A percentile compares a stretch with the other conserved stretches of the same genome.
Conservation (phyloP, 352 stramenopile species). For the Phytophthora sp. region DNA sequence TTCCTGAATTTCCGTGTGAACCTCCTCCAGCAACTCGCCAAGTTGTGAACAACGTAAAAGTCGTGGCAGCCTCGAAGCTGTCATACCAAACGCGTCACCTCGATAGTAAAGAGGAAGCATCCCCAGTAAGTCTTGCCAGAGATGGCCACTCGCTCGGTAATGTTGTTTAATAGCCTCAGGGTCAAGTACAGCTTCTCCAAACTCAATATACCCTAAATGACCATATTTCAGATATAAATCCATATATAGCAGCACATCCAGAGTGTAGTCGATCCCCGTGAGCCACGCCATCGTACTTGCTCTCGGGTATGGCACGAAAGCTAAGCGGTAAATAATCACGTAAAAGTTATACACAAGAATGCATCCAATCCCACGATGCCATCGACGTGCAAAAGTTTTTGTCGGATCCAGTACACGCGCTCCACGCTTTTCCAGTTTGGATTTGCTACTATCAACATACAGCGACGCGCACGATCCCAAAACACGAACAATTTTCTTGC, state of each 20-base stretch:
- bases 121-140: constrained; percentile 48
- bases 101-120: constrained; percentile 52
- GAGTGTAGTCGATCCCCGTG: constrained; percentile 47
- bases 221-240: constrained; percentile 53
- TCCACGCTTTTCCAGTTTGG: constrained; percentile 35
- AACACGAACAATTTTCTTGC: constrained; percentile 50
- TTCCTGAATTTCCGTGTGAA: constrained; percentile 59
- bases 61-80: constrained; percentile 43
- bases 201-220: constrained; percentile 47
- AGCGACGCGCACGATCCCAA: constrained; percentile 53
- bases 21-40: constrained; percentile 41
- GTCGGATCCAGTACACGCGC: constrained; percentile 52
- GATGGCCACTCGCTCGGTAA: constrained; percentile 34
- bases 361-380: constrained; percentile 55
- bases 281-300: constrained; percentile 33
- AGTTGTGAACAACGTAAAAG: constrained; percentile 57
- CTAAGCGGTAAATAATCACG: constrained; percentile 54
- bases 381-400: constrained; percentile 51
- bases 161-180: constrained; percentile 38
- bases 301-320: constrained; percentile 45
- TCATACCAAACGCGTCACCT: constrained; percentile 44
- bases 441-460: constrained; percentile 48
- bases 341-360: constrained; percentile 68
- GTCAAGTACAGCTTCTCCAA: constrained; percentile 51
- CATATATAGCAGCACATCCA: constrained; percentile 43